phyloP scores from a whole-genome alignment of 2,329 filamentous ascomycete species.

The Polytolypa hystricis region DNA sequence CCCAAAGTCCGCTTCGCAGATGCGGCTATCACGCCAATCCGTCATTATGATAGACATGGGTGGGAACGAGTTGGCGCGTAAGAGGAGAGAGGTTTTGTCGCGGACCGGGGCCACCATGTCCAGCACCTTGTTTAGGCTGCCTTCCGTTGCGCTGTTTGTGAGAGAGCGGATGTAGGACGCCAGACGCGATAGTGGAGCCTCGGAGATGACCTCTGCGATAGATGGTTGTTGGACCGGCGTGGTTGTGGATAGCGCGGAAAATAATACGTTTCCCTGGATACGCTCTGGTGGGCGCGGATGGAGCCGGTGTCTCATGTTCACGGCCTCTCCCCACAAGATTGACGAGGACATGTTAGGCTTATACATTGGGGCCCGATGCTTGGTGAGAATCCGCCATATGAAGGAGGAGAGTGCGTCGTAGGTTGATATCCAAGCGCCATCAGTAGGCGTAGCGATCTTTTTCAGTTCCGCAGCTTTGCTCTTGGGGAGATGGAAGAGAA shows the following conservation, averaged over 20 bases:
- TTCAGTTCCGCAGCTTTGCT: slow-evolving; percentile 35
- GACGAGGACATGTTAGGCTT: slow-evolving; percentile 19
- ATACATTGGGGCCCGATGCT: slow-evolving; percentile 25
- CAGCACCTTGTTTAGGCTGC: slow-evolving; percentile 21
- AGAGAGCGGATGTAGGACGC: slow-evolving; percentile 31
- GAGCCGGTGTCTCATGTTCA: slow-evolving; percentile 32
- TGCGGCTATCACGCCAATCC: slow-evolving; percentile 25
- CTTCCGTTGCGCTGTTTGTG: slow-evolving; percentile 26
- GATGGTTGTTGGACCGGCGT: slow-evolving; percentile 21
- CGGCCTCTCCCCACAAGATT: slow-evolving; percentile 26
- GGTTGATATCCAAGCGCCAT: slow-evolving; percentile 34
- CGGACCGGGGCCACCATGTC: slow-evolving; percentile 23
- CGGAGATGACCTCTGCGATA: slow-evolving; percentile 24
- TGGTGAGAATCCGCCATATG: slow-evolving; percentile 31
- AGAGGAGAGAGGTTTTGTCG: slow-evolving; percentile 27
- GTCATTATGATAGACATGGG: slow-evolving; percentile 27
- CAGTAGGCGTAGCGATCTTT: slow-evolving; percentile 21
- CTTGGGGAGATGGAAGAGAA: slow-evolving; percentile 36
- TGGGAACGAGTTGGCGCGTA: slow-evolving; percentile 26
- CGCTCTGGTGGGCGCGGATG: slow-evolving; percentile 22
- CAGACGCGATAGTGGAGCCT: slow-evolving; percentile 24
- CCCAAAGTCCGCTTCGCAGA: slow-evolving; percentile 25
- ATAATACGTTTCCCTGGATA: slow-evolving; percentile 29
- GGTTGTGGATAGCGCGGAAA: slow-evolving; percentile 16
- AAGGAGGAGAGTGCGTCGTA: slow-evolving; percentile 36